phyloP scores from a whole-genome alignment of 805 yeast species.

The Candida vartiovaarae region DNA sequence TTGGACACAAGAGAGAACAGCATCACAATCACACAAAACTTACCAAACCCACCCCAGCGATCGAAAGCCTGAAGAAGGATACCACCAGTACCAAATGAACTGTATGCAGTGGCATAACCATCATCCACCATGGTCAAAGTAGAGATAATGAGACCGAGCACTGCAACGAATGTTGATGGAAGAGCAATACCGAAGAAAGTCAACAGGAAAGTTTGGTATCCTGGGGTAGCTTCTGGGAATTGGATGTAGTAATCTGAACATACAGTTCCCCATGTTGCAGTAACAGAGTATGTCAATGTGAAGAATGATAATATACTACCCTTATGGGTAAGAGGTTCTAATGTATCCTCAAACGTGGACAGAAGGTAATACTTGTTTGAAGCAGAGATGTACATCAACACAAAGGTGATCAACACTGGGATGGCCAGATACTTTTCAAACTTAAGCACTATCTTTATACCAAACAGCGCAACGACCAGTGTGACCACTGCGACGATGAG shows the following conservation, averaged over 20 bases:
- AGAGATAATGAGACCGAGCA: constrained; percentile 59
- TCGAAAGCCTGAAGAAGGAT: constrained; percentile 54
- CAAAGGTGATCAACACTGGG: constrained; percentile 61
- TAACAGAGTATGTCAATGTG: constrained; percentile 66
- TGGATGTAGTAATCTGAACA: constrained; percentile 80
- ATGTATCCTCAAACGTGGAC: constrained; percentile 23
- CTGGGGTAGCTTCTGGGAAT: constrained; percentile 66
- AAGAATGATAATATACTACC: constrained; percentile 74
- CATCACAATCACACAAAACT: constrained; percentile 61
- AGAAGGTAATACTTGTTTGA: constrained; percentile 37
- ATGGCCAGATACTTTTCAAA: constrained; percentile 63
- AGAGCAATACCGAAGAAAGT: constrained; percentile 61
- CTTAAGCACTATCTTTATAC: constrained; percentile 60
- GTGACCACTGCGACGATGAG: constrained; percentile 59
- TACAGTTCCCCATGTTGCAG: constrained; percentile 85
- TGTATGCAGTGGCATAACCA: constrained; percentile 54
- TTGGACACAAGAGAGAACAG: constrained; percentile 76
- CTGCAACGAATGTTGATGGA: constrained; percentile 73
- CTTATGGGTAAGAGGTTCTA: constrained; percentile 34
- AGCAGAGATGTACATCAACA: constrained; percentile 59
- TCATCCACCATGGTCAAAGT: constrained; percentile 51
- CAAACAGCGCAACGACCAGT: constrained; percentile 64
- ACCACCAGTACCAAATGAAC: constrained; percentile 65
- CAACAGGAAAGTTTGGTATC: constrained; percentile 42
- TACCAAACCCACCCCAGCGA: constrained; percentile 72